Conservation (phyloP, 169 alveolate species). For the Fabrea salina region DNA sequence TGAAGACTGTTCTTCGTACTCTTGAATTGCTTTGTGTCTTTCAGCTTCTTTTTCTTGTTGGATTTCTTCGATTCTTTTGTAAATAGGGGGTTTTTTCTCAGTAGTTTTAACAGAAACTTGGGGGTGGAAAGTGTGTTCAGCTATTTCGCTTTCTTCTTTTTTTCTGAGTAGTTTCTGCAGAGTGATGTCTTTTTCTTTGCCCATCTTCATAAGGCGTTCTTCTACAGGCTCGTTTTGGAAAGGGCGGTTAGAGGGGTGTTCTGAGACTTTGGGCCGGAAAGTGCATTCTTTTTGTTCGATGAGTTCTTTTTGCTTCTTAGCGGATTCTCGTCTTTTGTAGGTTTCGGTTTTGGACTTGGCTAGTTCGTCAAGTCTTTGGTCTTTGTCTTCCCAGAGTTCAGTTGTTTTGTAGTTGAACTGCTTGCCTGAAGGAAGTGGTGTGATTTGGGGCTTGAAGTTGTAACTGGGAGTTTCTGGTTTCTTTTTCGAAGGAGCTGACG, state of each 20-base stretch:
- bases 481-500: neutral
- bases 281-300: neutral
- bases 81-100: neutral
- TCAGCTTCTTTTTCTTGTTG: neutral
- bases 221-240: neutral
- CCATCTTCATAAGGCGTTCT: neutral
- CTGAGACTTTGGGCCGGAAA: constrained; percentile 3
- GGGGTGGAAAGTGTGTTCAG: neutral
- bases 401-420: neutral
- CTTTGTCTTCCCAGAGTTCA: neutral
- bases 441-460: neutral
- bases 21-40: neutral
- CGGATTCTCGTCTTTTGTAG: neutral
- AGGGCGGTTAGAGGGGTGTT: neutral
- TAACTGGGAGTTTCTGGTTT: neutral
- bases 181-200: neutral
- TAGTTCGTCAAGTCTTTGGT: neutral
- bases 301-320: neutral
- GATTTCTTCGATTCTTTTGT: neutral
- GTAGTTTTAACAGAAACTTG: neutral
- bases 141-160: constrained; percentile 1
- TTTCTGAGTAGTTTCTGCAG: neutral
- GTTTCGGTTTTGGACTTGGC: neutral
- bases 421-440: neutral
- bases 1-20: neutral